Conservation (phyloP, 148 eudicot genomes). For the Camellia sinensis region DNA sequence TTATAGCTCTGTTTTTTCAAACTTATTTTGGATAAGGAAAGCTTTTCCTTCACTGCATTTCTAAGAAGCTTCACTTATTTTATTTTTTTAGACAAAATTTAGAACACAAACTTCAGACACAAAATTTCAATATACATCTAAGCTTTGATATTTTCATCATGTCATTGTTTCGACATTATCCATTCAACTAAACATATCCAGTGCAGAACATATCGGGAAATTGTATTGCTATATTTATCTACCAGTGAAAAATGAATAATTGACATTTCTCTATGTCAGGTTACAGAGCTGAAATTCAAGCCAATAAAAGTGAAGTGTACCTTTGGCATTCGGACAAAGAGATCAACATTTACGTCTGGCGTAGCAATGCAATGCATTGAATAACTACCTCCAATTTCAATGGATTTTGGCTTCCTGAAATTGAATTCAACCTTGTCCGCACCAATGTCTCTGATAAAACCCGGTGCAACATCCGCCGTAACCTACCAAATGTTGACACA, state of each 20-base stretch:
- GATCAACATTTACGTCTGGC: conserved; percentile 73
- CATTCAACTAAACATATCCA: neutral
- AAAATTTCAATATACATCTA: no score
- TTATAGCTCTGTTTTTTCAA: no score
- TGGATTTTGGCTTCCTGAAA: conserved; percentile 64
- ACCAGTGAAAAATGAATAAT: neutral
- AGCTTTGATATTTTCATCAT: no score
- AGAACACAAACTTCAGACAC: no score
- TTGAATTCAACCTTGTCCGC: conserved; percentile 90
- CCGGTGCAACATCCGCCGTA: conserved; percentile 61
- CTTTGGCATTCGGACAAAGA: conserved; percentile 84
- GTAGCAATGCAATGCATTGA: conserved; percentile 54
- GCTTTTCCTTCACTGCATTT: no score
- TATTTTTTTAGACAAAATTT: no score
- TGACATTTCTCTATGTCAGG: neutral
- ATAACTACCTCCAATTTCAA: conserved; percentile 84
- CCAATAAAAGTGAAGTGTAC: conserved; percentile 24
- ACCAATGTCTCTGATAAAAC: conserved; percentile 76
- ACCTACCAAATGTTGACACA: conserved; percentile 42
- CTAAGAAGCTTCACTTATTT: no score
- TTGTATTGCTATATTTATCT: neutral
- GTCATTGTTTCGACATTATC: no score
- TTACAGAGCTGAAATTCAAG: neutral
- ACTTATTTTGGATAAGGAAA: no score
- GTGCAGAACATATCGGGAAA: no score